phyloP scores from a whole-genome alignment of 106 monocot species.

The Acanthochlamys bracteata region DNA sequence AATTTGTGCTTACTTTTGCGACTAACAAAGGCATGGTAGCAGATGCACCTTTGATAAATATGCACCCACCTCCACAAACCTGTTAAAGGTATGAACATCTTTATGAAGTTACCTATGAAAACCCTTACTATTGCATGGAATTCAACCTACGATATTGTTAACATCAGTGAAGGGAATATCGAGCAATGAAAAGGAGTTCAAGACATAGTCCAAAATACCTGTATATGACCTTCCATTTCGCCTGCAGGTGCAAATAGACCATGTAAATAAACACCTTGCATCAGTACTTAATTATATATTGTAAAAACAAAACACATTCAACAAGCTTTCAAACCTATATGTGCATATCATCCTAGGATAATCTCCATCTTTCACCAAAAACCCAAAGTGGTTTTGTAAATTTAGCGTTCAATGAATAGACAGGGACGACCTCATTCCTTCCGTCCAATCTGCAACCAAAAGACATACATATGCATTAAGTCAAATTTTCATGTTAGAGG shows the following conservation, averaged over 20 bases:
- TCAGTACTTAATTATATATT: neutral
- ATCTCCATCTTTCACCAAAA: conserved; percentile 53
- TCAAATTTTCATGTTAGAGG: too few species aligned
- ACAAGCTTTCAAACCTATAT: conserved; percentile 55
- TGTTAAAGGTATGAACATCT: too few species aligned
- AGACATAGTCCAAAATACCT: conserved; percentile 56
- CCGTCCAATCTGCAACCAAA: conserved; percentile 50
- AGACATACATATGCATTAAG: too few species aligned
- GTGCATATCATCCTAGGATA: conserved; percentile 48
- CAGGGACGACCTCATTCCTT: conserved; percentile 40
- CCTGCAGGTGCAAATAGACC: conserved; percentile 29
- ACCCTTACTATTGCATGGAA: neutral
- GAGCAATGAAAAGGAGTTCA: conserved; percentile 49
- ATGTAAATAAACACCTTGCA: too few species aligned
- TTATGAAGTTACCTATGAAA: too few species aligned
- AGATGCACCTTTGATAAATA: conserved; percentile 82
- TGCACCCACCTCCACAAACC: conserved; percentile 44
- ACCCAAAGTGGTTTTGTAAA: conserved; percentile 85
- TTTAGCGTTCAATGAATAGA: conserved; percentile 78
- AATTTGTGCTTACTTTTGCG: conserved; percentile 55
- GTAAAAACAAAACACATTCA: conserved; percentile 1
- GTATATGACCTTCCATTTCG: conserved; percentile 73
- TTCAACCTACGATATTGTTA: conserved; percentile 50
- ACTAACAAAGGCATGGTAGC: conserved; percentile 62
- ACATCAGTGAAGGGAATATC: conserved; percentile 74